phyloP scores from a whole-genome alignment of 2,329 filamentous ascomycete species.

The Aureobasidium leucospermi region DNA sequence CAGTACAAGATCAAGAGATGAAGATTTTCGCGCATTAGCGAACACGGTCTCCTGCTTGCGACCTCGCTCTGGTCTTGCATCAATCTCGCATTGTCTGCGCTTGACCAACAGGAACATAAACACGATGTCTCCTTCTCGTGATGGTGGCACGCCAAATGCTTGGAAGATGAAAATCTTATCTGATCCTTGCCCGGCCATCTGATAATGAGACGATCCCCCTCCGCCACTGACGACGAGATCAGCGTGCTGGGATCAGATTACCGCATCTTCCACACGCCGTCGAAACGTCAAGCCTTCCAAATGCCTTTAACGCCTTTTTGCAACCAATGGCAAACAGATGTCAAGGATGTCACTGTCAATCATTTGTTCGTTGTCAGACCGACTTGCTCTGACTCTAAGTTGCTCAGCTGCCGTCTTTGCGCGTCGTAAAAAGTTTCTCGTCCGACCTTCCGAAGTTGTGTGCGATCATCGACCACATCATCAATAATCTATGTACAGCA shows the following conservation, averaged over 20 bases:
- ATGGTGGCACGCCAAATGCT: neutral
- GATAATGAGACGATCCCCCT: constrained; percentile 1
- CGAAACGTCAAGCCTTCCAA: neutral
- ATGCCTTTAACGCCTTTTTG: neutral
- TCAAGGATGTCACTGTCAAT: neutral
- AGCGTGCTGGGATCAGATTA: neutral
- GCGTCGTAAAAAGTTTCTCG: neutral
- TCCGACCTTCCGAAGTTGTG: neutral
- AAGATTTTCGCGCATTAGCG: neutral
- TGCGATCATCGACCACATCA: neutral
- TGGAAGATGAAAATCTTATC: constrained; percentile 1
- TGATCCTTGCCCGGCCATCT: neutral
- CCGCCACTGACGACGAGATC: constrained; percentile 8
- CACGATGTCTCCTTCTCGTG: too few relatives aligned
- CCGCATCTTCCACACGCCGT: neutral
- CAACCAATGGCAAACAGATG: neutral
- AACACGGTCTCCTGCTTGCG: neutral
- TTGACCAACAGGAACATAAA: neutral
- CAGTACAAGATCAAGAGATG: neutral
- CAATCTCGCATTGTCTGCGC: neutral
- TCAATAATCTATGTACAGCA: neutral
- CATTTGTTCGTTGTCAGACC: neutral
- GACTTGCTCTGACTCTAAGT: neutral
- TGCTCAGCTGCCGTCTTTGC: neutral
- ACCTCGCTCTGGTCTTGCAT: too few relatives aligned